Conservation (phyloP, 2,329 filamentous ascomycete species). For the Alternaria triticina region DNA sequence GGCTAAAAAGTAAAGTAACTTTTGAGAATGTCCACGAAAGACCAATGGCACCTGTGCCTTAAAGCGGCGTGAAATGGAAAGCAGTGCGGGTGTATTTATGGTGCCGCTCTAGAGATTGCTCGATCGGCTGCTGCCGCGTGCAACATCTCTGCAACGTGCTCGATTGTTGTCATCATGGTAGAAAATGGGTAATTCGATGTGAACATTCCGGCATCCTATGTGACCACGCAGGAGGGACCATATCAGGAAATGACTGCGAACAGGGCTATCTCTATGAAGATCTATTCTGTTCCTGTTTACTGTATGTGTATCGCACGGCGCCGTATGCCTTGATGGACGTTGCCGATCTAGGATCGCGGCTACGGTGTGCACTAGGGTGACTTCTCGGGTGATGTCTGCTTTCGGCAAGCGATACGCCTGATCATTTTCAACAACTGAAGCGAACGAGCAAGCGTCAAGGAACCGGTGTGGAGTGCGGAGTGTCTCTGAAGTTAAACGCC, state of each 20-base stretch:
- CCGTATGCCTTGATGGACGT: neutral
- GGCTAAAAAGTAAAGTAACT: constrained; percentile 12
- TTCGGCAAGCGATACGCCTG: constrained; percentile 3
- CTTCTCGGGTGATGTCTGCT: constrained; percentile 5
- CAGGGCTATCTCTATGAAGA: neutral
- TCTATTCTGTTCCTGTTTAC: constrained; percentile 5
- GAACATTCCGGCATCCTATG: neutral
- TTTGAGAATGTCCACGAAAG: neutral
- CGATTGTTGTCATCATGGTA: neutral
- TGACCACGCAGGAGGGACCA: neutral
- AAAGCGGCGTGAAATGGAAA: constrained; percentile 8
- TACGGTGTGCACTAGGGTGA: constrained; percentile 2
- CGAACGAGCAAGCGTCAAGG: constrained; percentile 13
- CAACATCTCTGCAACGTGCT: constrained; percentile 8
- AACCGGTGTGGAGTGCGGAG: constrained; percentile 12
- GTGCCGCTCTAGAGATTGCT: constrained; percentile 10
- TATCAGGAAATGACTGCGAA: constrained; percentile 4
- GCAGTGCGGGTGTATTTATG: neutral
- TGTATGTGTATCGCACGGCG: neutral
- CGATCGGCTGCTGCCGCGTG: constrained; percentile 18
- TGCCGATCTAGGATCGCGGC: neutral
- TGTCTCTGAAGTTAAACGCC: constrained; percentile 37
- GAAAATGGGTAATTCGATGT: neutral
- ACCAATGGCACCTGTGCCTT: constrained; percentile 1
- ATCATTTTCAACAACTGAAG: constrained; percentile 3